Evolutionary conservation across 306 rosid species (phyloP), one percentile per base, ranked within the genome.

Genomic region (Geum urbanum): DNA sequence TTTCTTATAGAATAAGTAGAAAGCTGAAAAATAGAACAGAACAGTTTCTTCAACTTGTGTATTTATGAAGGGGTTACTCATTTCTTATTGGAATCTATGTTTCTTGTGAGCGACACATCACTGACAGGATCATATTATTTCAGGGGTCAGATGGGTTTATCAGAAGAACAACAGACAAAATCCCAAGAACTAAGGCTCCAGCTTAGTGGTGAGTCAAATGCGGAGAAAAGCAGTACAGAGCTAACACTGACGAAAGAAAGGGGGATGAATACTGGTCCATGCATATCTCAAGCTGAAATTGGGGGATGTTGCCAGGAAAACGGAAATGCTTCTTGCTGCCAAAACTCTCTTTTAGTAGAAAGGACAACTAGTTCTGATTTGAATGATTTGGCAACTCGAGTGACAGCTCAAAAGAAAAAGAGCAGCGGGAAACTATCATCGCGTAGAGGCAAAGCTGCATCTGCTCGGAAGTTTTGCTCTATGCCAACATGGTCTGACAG

Each of bases 61-160:
- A 43, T 44, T 74, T 8, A 3, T 14, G 47, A 15, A 67, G 66
- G 9, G 19, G 44, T 11, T 24, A 32, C 54, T 41, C 68, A 16
- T 22, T 41, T 50, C 69, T 59, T 60, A 24, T 35, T 72, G 18
- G 48, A 72, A 32, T 6, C 20, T 51, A 20, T 63, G 51, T 41
- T 64, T 66, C 32, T 16, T 16, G 8, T 1, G 4, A 9, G 16
- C 16, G 6, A 18, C 58, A 44, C 14, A 1, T n/a, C 24, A 44
- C 18, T 58, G 35, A 73, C 68, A 20, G 9, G 53, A 27, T 67
- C 51, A 53, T 68, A 37, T 77, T 56, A n/a, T 59, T 69, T 71
- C 83, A 92, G 98, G 85, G 98, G 98, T 51, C 97, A 88, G 82
- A 88, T 92, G 98, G 96, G 96, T 71, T 88, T 90, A 80, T 82